Base-by-base conservation (phyloP, 768 basidiomycete species). In the Suillus clintonianus region DNA sequence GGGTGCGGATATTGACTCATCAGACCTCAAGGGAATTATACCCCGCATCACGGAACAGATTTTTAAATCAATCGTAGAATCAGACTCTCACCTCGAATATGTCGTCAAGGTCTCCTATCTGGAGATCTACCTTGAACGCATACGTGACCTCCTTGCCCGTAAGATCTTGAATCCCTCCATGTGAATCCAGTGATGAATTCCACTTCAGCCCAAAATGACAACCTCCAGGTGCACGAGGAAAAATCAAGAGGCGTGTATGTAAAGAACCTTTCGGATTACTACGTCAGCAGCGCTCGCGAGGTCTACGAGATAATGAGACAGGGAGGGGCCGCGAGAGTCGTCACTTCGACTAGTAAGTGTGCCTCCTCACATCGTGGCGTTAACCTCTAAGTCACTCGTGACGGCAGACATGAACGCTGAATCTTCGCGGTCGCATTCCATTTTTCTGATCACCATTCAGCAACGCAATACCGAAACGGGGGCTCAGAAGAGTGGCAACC, bases 271-370 rank as follows among this genome's bases (percentile, higher is more conserved):
- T 95, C 95, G 1, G 97, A 99, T 74, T 98, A 95, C 81, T 99
- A 99, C 79, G 97, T 99, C 58, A 92, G 93, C 69, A 97, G 90
- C 74, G 92, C 95, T 53, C 83, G 87, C 13, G 97, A 99, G 76
- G 97, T 99, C 27, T 99, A 97, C 73, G 96, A 98, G 76, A 97
- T 99, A 69, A 99, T 99, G 97, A 87, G 95, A 64, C 96, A 96
- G 63, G 97, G 97, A 70, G 93, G 94, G 55, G 86, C 86, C 54
- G 91, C 95, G 22, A 85, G 97, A 65, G 94, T 95, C 17, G 93
- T 97, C 11, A 94, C 95, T 3, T 89, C 95, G 7, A 99, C 97
- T 9, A 96, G 97, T 97, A 68, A 75, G 91, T 82, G 91, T 82
- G 17, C 22, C 59, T n/a, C 60, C 30, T n/a, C 9, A 36, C 39